These are phyloP conservation scores for Fusarium mexicanum DNA, from an alignment of 2,329 filamentous ascomycete genomes.

Conservation along the genomic window DNA sequence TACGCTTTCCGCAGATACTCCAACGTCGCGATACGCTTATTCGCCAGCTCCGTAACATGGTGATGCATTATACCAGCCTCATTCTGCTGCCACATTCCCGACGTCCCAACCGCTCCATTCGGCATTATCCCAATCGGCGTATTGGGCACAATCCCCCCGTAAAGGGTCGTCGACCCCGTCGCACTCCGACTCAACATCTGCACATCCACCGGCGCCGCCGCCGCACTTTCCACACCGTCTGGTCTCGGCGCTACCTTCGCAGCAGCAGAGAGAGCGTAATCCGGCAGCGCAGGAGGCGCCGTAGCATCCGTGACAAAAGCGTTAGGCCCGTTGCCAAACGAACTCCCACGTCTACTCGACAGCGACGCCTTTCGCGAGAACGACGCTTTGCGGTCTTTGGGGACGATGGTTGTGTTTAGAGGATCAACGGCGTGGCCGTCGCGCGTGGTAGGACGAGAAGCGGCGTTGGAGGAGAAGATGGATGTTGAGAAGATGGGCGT, in stretches of 20 bases:
- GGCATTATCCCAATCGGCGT: slow-evolving; percentile 21
- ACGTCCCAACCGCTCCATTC: slow-evolving; percentile 31
- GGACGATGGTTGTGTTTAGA: slow-evolving; percentile 41
- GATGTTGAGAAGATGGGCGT: slow-evolving; percentile 51
- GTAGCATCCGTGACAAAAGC: slow-evolving; percentile 56
- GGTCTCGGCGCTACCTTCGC: slow-evolving; percentile 53
- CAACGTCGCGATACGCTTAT: slow-evolving; percentile 92
- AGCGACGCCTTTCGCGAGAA: slow-evolving; percentile 65
- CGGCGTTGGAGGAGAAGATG: slow-evolving; percentile 47
- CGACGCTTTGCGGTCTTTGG: slow-evolving; percentile 62
- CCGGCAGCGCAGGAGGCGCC: slow-evolving; percentile 63
- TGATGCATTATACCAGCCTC: slow-evolving; percentile 63
- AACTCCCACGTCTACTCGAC: slow-evolving; percentile 54
- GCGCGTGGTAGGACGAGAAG: slow-evolving; percentile 50
- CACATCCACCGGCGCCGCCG: slow-evolving; percentile 48
- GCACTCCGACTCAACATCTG: slow-evolving; percentile 58
- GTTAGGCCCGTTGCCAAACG: slow-evolving; percentile 50
- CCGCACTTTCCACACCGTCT: slow-evolving; percentile 24
- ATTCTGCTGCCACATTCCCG: slow-evolving; percentile 50
- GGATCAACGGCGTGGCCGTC: slow-evolving; percentile 48
- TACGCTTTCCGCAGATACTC: slow-evolving; percentile 94
- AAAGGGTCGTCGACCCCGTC: slow-evolving; percentile 48
- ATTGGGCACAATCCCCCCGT: slow-evolving; percentile 24
- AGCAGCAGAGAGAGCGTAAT: slow-evolving; percentile 61
- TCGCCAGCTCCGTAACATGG: slow-evolving; percentile 83